phyloP scores from a whole-genome alignment of 148 eudicot species.

The Chenopodium suecicum region DNA sequence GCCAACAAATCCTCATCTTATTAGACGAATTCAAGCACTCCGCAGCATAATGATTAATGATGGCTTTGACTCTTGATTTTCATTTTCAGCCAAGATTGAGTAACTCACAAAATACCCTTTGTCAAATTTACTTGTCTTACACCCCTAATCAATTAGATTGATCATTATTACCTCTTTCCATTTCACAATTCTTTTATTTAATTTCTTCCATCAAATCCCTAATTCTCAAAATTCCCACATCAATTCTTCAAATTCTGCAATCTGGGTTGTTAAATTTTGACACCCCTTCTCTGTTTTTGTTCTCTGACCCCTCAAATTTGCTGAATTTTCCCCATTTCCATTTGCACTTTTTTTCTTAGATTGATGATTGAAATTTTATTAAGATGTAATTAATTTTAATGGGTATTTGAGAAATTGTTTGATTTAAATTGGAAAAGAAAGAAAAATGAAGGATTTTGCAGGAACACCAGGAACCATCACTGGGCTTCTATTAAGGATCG shows the following conservation, averaged over 20 bases:
- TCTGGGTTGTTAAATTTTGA: not conserved
- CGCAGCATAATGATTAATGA: conserved; percentile 3
- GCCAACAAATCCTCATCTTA: not conserved
- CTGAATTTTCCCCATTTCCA: not conserved
- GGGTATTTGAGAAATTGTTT: conserved; percentile 18
- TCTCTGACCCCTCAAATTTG: not conserved
- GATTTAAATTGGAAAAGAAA: not conserved
- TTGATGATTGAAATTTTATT: conserved; percentile 3
- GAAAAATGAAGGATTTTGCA: conserved; percentile 63
- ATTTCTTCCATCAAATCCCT: not conserved
- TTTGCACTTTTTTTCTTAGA: not conserved
- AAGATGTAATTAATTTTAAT: not conserved
- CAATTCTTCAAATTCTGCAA: not conserved
- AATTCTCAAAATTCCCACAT: not conserved
- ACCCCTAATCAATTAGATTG: conserved; percentile 11
- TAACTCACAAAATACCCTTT: conserved; percentile 24
- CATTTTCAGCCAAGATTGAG: conserved; percentile 21
- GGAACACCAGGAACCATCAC: conserved; percentile 76
- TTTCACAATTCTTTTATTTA: conserved; percentile 3
- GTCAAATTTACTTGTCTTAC: conserved; percentile 14
- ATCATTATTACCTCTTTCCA: conserved; percentile 16
- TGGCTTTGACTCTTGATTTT: conserved; percentile 21
- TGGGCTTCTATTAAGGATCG: conserved; percentile 50
- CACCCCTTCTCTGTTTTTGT: not conserved
- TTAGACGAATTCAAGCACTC: not conserved